Conservation (phyloP, 305 asterid genomes). For the Fraxinus dipetala region DNA sequence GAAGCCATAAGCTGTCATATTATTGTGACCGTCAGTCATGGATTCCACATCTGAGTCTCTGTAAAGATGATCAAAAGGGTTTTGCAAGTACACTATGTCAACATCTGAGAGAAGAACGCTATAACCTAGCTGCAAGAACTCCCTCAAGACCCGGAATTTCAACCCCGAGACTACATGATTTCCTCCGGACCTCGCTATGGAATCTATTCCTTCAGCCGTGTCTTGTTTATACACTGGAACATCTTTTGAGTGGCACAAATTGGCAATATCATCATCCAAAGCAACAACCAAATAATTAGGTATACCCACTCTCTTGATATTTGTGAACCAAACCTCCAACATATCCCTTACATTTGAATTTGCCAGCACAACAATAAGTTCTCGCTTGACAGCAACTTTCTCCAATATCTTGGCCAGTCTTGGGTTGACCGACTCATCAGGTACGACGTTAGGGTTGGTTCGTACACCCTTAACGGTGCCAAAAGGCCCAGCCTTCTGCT, state of each 20-base stretch:
- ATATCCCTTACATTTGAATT: conserved; percentile 42
- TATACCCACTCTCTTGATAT: conserved; percentile 46
- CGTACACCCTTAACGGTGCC: conserved; percentile 46
- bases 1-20: conserved; percentile 4
- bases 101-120: background rate
- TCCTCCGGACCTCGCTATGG: background rate
- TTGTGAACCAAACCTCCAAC: conserved; percentile 50
- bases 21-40: conserved; percentile 7
- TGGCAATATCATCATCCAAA: conserved; percentile 36
- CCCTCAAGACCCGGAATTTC: conserved; percentile 1
- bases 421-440: conserved; percentile 47
- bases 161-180: background rate
- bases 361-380: conserved; percentile 53
- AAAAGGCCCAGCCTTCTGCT: conserved; percentile 40
- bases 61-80: conserved; percentile 10
- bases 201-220: background rate
- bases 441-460: conserved; percentile 39
- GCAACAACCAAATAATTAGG: conserved; percentile 55
- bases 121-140: background rate
- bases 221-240: background rate
- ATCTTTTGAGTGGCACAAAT: background rate
- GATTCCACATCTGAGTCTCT: conserved; percentile 3
- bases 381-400: conserved; percentile 42
- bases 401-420: conserved; percentile 44
- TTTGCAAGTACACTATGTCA: background rate